Evolutionary conservation across 2,329 filamentous ascomycete species (phyloP), one percentile per base, ranked within the genome.

Genomic region (Scedosporium apiospermum): DNA sequence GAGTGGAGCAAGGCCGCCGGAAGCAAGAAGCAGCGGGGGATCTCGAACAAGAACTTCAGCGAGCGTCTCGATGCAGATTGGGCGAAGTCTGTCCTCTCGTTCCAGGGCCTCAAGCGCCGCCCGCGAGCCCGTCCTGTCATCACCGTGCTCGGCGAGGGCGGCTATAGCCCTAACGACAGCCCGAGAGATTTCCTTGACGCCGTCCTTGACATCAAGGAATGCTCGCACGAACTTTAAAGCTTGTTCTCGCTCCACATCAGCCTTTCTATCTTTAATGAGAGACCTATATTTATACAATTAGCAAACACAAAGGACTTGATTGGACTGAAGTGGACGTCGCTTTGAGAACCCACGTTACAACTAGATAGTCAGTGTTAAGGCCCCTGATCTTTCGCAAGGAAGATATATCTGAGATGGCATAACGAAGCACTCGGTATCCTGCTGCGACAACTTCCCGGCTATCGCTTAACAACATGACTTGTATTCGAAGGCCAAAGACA

Each of bases 171-270:
- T 86, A 6, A 96, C 89, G 21, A 99, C 87, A 0, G 91, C 88
- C 64, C 90, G 84, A 1, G 95, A 96, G 42, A 99, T 83, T 72
- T 99, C 93, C 65, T 85, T 83, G 7, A 96, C 88, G 10, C 95
- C 95, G 65, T 92, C 91, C 71, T 97, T 97, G 66, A 98, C 91
- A 71, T 99, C 95, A 2, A 99, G 79, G 70, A 99, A 99, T 9
- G 93, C 91, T 64, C 95, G 86, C 27, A 98, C 88, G 72, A 99
- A 97, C 73, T 99, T 99, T 69, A 99, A 79, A 12, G 95, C 95
- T 75, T 99, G 95, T 74, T 99, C 95, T 62, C 96, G 85, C 77
- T 99, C 95, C 18, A 99, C 90, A 68, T 93, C 93, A n/a, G 93
- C 91, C 74, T 97, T 98, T 70, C 90, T 89, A 73, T 98, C 95